Evolutionary conservation across 2,329 filamentous ascomycete genomes (phyloP), one percentile per base, ranked within the genome.

Genomic region (Berkeleyomyces rouxiae): DNA sequence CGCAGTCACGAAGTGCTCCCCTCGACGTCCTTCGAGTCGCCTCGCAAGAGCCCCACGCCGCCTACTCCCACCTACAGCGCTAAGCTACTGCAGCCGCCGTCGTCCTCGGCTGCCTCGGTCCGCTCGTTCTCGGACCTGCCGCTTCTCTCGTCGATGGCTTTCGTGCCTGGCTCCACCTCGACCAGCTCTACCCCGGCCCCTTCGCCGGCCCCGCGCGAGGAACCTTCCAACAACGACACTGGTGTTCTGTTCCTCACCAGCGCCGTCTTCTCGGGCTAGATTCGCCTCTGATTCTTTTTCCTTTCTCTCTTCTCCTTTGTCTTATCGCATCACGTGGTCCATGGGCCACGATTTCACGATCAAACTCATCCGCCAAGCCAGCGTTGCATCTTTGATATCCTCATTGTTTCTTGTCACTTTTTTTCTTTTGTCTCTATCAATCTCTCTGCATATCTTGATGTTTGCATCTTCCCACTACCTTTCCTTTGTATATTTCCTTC

Each of bases 1-100:
- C 75, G 70, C 57, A 83, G 80, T 70, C 76, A 79, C 58, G 79
- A 82, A 65, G 70, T 76, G 58, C 73, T 82, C 51, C 75, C 71
- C 42, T 74, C 74, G 36, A 66, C 69, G 16, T 67, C 64, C 7
- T 64, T 61, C 16, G 59, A 64, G 59, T 39, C 63, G 23, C 63
- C 59, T 7, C 63, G 59, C 31, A 61, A 61, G 47, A 64, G 58
- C 42, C 49, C 62, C 23, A 43, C 58, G 7, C 58, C 62, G 33
- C 62, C 62, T 39, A 61, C 49, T 10, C 49, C 49, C 23, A 53
- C 49, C 11, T 5, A 5, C 11, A 10, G 66, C 62, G 40, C 69
- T 64, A 70, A 69, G 61, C 69, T 69, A 36, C 70, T 71, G 31
- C 67, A 69, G 33, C 36, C 65, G 11, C 58, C 60, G 10, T 23